Evolutionary conservation across 2,329 filamentous ascomycete genomes (phyloP), one percentile per base, ranked within the genome.

Genomic region (Colletotrichum eremochloae): DNA sequence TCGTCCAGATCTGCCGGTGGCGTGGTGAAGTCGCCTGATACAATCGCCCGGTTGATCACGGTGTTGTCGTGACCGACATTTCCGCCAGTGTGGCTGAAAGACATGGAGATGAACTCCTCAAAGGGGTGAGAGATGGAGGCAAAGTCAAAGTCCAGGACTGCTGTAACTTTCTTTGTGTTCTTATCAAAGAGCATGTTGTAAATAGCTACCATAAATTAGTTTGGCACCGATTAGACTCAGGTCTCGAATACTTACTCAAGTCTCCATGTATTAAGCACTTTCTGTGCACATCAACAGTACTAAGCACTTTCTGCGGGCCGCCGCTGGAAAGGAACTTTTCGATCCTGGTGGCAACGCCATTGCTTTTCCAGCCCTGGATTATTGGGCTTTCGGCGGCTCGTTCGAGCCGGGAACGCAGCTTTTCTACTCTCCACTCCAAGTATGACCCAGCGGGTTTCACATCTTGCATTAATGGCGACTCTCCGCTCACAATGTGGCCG

Each of bases 101-200:
- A 62, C 31, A 56, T 33, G 31, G 44, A 50, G 44, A 62, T 40
- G 62, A 77, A 78, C 56, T 78, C 77, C 7, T 79, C 67, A 33
- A 52, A 55, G 4, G 76, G 77, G 61, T 79, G 75, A 3, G 73
- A 67, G 14, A 79, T 50, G 5, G 20, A 57, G 20, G 77, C 72
- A 31, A 63, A 79, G 71, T 79, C 77, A 57, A 78, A 79, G 63
- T 79, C 78, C 1, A 80, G 63, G 15, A 79, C 24, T 3, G 68
- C 78, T 1, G 76, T 77, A 33, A 79, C 68, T 36, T 68, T 68
- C 20, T 75, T 73, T 20, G 75, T 69, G 1, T 38, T 58, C 15
- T 44, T 64, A 50, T 80, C 75, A 61, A 68, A 78, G 12, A 79
- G 73, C 40, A 79, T 70, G 61, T 80, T 79, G 55, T 77, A 75